A percentile compares a stretch with the other conserved stretches of the same genome.
phyloP scores from a whole-genome alignment of 805 yeast genomes.

The Vanderwaltozyma tropicalis region DNA sequence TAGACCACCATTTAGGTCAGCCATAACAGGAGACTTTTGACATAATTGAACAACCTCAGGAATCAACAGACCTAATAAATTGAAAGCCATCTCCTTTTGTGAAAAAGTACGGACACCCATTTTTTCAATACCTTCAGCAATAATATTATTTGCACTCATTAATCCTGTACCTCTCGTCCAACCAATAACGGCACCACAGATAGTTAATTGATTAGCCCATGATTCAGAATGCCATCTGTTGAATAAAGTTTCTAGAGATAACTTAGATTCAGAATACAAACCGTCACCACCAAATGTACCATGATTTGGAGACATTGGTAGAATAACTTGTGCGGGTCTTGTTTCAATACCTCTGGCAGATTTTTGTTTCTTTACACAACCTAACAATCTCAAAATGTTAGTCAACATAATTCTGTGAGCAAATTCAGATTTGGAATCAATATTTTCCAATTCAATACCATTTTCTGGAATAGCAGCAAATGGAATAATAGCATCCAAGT shows the following conservation, averaged over 20 bases:
- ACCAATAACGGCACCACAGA: constrained; percentile 98
- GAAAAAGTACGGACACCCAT: constrained; percentile 96
- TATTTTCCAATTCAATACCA: constrained; percentile 87
- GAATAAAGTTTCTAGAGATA: constrained; percentile 89
- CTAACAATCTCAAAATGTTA: constrained; percentile 83
- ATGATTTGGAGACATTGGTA: constrained; percentile 97
- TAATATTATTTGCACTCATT: constrained; percentile 93
- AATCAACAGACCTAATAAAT: constrained; percentile 85
- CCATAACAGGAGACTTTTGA: constrained; percentile 91
- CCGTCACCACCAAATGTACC: constrained; percentile 99
- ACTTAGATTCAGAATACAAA: constrained; percentile 93
- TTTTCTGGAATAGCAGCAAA: constrained; percentile 99
- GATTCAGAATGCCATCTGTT: constrained; percentile 98
- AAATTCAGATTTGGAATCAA: constrained; percentile 91
- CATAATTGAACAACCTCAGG: constrained; percentile 78
- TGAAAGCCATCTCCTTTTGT: constrained; percentile 98
- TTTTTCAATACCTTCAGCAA: constrained; percentile 94
- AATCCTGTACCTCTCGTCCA: constrained; percentile 99
- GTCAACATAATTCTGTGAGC: constrained; percentile 99
- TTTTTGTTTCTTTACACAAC: constrained; percentile 80
- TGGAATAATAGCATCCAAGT: constrained; percentile 89
- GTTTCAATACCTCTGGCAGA: constrained; percentile 69
- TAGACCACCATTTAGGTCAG: constrained; percentile 97
- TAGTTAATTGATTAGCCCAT: constrained; percentile 88
- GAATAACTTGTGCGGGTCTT: constrained; percentile 94